Percentiles rank a stretch among this genome's conserved stretches.
Conservation (phyloP, 352 stramenopile genomes). For the Peronospora destructor region DNA sequence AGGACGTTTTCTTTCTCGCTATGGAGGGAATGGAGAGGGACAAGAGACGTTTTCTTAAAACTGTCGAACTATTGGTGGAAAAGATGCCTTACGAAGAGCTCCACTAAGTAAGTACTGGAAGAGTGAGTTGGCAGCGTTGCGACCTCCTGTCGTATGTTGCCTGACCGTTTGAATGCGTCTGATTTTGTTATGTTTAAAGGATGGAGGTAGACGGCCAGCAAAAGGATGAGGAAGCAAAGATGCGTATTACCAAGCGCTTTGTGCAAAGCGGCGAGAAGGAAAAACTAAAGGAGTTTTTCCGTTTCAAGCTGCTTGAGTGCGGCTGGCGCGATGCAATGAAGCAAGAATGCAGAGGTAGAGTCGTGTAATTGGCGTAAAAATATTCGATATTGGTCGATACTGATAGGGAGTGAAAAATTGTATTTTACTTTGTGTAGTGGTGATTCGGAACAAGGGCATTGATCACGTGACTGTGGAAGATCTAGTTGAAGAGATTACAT, state of each 20-base stretch:
- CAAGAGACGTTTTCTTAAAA: no score
- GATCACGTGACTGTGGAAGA: slow-evolving; percentile 93
- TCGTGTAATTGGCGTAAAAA: no score
- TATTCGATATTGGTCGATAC: not conserved
- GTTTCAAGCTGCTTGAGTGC: slow-evolving; percentile 83
- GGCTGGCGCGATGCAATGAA: slow-evolving; percentile 92
- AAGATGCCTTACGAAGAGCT: not conserved
- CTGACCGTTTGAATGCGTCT: slow-evolving; percentile 13
- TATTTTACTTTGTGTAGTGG: slow-evolving; percentile 41
- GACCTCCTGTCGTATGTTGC: not conserved
- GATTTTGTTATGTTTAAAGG: slow-evolving; percentile 25
- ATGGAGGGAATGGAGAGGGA: no score
- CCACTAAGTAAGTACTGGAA: no score
- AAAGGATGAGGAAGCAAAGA: slow-evolving; percentile 66
- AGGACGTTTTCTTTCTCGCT: not conserved
- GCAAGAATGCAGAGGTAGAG: slow-evolving; percentile 67
- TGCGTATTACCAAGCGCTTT: slow-evolving; percentile 82
- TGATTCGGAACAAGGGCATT: slow-evolving; percentile 90
- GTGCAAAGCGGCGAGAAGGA: slow-evolving; percentile 88
- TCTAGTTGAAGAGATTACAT: slow-evolving; percentile 89
- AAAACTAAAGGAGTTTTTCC: slow-evolving; percentile 83
- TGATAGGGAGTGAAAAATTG: not conserved
- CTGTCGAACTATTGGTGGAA: slow-evolving; percentile 24
- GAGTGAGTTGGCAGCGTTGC: no score
- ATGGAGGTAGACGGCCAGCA: slow-evolving; percentile 43